phyloP scores from a whole-genome alignment of 2,329 filamentous ascomycete genomes.

The Xylariaceae sp. region DNA sequence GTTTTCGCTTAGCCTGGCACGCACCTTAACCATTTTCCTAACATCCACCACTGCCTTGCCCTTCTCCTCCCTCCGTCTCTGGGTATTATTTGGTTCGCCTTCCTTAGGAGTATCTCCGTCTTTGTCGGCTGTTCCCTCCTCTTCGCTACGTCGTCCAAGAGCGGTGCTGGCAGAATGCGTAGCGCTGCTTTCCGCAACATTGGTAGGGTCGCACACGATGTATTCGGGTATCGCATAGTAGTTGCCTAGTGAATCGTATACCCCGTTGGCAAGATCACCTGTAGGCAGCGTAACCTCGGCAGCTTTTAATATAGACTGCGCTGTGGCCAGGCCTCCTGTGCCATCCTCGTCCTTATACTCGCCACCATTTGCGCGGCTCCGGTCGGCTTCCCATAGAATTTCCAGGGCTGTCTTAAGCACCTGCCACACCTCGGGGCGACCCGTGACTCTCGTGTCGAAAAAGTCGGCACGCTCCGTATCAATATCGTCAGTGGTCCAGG shows the following conservation, averaged over 20 bases:
- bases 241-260: slow-evolving; percentile 67
- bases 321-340: slow-evolving; percentile 52
- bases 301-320: slow-evolving; percentile 77
- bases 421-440: slow-evolving; percentile 74
- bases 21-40: slow-evolving; percentile 52
- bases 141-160: slow-evolving; percentile 19
- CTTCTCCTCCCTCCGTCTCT: slow-evolving; percentile 50
- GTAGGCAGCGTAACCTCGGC: slow-evolving; percentile 72
- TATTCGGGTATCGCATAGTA: slow-evolving; percentile 66
- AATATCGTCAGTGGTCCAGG: slow-evolving; percentile 68
- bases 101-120: slow-evolving; percentile 22
- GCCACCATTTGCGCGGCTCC: slow-evolving; percentile 7
- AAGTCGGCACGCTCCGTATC: slow-evolving; percentile 73
- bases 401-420: slow-evolving; percentile 65
- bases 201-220: slow-evolving; percentile 64
- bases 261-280: slow-evolving; percentile 66
- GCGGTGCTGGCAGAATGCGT: slow-evolving; percentile 16
- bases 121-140: slow-evolving; percentile 25
- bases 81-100: slow-evolving; percentile 30
- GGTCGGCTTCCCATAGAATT: slow-evolving; percentile 57
- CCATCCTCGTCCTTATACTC: slow-evolving; percentile 25
- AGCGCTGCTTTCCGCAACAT: slow-evolving; percentile 33
- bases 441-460: slow-evolving; percentile 85
- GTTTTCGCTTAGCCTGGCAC: slow-evolving; percentile 62
- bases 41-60: slow-evolving; percentile 52